Evolutionary conservation across 768 basidiomycete genomes (phyloP), one percentile per base, ranked within the genome.

Genomic region (Kwoniella botswanensis): DNA sequence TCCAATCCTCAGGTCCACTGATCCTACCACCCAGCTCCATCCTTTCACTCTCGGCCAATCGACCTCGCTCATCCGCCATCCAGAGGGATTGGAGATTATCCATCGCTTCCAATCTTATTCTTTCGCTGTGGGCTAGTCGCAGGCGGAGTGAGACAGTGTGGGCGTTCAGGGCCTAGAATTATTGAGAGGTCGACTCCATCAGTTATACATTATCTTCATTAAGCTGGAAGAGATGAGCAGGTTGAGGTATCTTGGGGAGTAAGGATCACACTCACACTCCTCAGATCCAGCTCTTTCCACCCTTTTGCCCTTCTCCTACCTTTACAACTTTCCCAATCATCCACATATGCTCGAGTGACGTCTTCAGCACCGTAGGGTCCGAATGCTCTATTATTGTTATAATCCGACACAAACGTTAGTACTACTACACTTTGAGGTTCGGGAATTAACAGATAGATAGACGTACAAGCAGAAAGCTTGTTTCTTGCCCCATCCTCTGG

Each of bases 401-500:
- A 35, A 35, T 35, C 4, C 35, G 46, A 15, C 44, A 53, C 42
- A 46, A 26, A 58, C 22, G 7, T 35, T 6, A 22, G 41, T 59
- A 68, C 57, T 62, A 53, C 58, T 35, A 15, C 18, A 11, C 26
- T 12, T 53, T 22, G 18, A 58, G 53, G 21, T 52, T 52, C 4
- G 5, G 17, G 17, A 52, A 15, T 42, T 18, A 63, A 46, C 79
- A 78, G 24, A 74, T n/a, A 55, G 54, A 55, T 76, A 26, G 81
- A 71, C 75, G 79, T 63, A 81, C 75, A 82, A 18, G 67, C 79
- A 80, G 72, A 84, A 85, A 44, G 81, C 82, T 75, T 84, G 83
- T 67, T 82, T 82, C 82, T 86, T 86, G 1, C 83, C 84, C 85
- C 85, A 86, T 0, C 85, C 85, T 44, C 77, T 69, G 35, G 80